Percentiles rank a stretch among this genome's conserved stretches.
Conservation (phyloP, 2,329 filamentous ascomycete genomes). For the Talaromyces piceae region DNA sequence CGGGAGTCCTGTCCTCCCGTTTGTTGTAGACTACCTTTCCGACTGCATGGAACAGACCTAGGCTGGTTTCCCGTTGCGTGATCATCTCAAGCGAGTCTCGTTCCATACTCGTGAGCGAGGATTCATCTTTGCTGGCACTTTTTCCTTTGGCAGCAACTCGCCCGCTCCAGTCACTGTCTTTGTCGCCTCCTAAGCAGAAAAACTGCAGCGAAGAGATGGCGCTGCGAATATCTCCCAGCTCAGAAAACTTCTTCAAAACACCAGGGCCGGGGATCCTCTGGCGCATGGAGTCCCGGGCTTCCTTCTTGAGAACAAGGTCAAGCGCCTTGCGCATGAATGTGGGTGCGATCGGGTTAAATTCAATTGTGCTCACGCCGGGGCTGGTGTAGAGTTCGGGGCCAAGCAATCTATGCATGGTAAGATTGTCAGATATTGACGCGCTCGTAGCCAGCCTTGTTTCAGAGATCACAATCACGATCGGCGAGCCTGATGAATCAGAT, state of each 20-base stretch:
- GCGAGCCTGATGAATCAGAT: constrained; percentile 44
- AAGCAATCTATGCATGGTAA: constrained; percentile 83
- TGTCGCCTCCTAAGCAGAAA: constrained; percentile 73
- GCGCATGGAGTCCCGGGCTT: constrained; percentile 69
- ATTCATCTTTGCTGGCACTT: constrained; percentile 39
- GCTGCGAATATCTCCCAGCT: constrained; percentile 85
- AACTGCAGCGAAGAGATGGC: constrained; percentile 92
- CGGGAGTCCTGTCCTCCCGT: constrained; percentile 50
- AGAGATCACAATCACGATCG: constrained; percentile 83
- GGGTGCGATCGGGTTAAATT: constrained; percentile 88
- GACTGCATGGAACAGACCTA: constrained; percentile 93
- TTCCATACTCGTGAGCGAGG: constrained; percentile 63
- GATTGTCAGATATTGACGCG: constrained; percentile 77
- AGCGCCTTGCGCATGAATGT: constrained; percentile 80
- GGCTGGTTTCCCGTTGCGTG: constrained; percentile 76
- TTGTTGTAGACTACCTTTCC: constrained; percentile 98
- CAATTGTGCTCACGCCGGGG: constrained; percentile 68
- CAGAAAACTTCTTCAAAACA: constrained; percentile 71
- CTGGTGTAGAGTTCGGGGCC: constrained; percentile 81
- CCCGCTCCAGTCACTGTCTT: constrained; percentile 66
- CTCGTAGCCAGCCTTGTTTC: constrained; percentile 83
- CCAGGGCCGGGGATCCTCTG: constrained; percentile 67
- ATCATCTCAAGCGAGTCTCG: constrained; percentile 71
- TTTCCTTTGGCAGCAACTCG: constrained; percentile 63
- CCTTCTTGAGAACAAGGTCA: constrained; percentile 73